Evolutionary conservation across 2,329 filamentous ascomycete genomes (phyloP), one percentile per base, ranked within the genome.

Genomic region (Ploettnerulaceae sp.): DNA sequence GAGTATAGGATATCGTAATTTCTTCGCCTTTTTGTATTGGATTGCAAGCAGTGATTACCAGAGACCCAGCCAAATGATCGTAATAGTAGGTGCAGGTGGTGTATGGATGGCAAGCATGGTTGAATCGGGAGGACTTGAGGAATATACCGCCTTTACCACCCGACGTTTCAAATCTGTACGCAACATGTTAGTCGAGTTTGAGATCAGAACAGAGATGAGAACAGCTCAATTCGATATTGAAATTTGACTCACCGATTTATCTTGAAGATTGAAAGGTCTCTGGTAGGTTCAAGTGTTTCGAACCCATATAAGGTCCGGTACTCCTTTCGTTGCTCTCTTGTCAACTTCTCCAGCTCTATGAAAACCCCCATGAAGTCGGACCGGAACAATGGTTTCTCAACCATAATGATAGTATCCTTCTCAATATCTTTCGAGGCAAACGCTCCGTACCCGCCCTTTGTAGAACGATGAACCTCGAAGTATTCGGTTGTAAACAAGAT

Each of bases 91-190:
- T 53, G 55, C 74, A 80, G 1, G 62, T 53, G 20, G 77, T 57
- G 33, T 71, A 59, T 0, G 69, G 66, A 1, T 54, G 48, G 56
- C 78, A 82, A 0, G 76, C 71, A 57, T 82, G 78, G 57, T 82
- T 82, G 63, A 82, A 80, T 2, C 77, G 68, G 0, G 76, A 72
- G 0, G 71, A 74, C 5, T 75, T 64, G 1, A 72, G 66, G 47
- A 77, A 79, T 2, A 79, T 68, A 0, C 66, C 69, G 7, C 45
- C 41, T 31, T 47, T 38, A 9, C 34, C 25, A 3, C 39, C 36
- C 11, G n/a, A 21, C 18, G 50, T 49, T 9, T 51, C 41, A 44
- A 60, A 61, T 11, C 57, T 59, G 22, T 14, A 32, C 3, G 12
- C 17, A 4, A 45, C 33, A 33, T 44, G 37, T 43, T 45, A 51